A percentile compares a stretch with the other conserved stretches of the same genome.
Conservation (phyloP, 164 flowering plant genomes). For the Macadamia integrifolia region DNA sequence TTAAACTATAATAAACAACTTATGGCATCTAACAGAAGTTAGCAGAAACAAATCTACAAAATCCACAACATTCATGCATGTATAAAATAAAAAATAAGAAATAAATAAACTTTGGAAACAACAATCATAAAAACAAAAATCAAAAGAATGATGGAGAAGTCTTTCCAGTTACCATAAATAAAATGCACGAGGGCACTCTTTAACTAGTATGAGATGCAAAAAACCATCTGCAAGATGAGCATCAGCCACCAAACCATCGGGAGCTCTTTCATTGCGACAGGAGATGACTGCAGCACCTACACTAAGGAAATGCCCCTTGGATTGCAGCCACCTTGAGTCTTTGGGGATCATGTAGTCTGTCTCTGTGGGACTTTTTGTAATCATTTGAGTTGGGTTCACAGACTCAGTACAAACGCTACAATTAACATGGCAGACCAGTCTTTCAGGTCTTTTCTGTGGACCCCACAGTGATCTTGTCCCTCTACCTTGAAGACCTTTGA, state of each 20-base stretch:
- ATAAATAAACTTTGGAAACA: background rate
- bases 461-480: slow-evolving; percentile 13
- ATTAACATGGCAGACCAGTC: slow-evolving; percentile 49
- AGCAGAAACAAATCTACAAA: background rate
- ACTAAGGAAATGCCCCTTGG: slow-evolving; percentile 78
- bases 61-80: background rate
- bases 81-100: too few species aligned
- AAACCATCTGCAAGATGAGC: slow-evolving; percentile 98
- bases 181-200: slow-evolving; percentile 71
- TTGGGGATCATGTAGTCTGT: slow-evolving; percentile 14
- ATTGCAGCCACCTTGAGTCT: slow-evolving; percentile 52
- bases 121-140: background rate
- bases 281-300: slow-evolving; percentile 92
- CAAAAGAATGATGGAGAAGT: background rate
- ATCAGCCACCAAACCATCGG: slow-evolving; percentile 94
- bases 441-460: slow-evolving; percentile 34
- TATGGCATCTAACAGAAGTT: background rate
- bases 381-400: slow-evolving; percentile 12
- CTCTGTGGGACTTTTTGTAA: slow-evolving; percentile 11
- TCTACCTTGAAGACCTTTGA: slow-evolving; percentile 16
- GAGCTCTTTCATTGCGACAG: slow-evolving; percentile 86
- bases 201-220: slow-evolving; percentile 72
- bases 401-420: slow-evolving; percentile 42
- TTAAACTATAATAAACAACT: background rate
- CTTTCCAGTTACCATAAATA: slow-evolving; percentile 60